A percentile compares a stretch with the other conserved stretches of the same genome.
Conservation (phyloP, 2,329 filamentous ascomycete genomes). For the Tolypocladium tropicale region DNA sequence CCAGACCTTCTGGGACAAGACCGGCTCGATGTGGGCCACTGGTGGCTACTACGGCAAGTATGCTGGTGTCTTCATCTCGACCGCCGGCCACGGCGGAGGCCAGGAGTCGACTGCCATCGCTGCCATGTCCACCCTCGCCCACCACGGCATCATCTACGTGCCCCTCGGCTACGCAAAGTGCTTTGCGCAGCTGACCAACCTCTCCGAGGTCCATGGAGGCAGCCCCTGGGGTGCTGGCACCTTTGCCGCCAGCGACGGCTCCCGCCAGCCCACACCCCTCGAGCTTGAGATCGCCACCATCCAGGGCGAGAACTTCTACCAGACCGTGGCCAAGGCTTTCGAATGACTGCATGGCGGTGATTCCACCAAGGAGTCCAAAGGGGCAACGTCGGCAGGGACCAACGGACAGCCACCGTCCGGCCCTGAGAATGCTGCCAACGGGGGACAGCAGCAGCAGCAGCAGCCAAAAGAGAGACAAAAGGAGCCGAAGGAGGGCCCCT, state of each 20-base stretch:
- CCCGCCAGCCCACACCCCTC: conserved; percentile 62
- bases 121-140: conserved; percentile 73
- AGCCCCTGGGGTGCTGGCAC: conserved; percentile 91
- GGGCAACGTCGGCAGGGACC: conserved; percentile 14
- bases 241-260: conserved; percentile 70
- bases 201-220: conserved; percentile 76
- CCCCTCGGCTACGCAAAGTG: conserved; percentile 82
- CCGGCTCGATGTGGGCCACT: conserved; percentile 70
- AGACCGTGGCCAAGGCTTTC: conserved; percentile 59
- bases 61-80: conserved; percentile 83
- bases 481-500: conserved; percentile 56
- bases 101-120: conserved; percentile 82
- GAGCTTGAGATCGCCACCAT: conserved; percentile 72
- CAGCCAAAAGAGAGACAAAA: conserved; percentile 21
- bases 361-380: conserved; percentile 13
- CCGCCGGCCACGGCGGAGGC: conserved; percentile 75
- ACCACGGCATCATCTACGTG: conserved; percentile 96
- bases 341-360: conserved; percentile 67
- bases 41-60: conserved; percentile 81
- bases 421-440: neutral
- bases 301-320: conserved; percentile 82
- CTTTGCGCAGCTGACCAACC: conserved; percentile 59
- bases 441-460: conserved; percentile 7
- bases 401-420: conserved; percentile 10
- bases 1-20: conserved; percentile 74